Conservation (phyloP, 2,329 filamentous ascomycete genomes). For the Bipolaris bicolor region DNA sequence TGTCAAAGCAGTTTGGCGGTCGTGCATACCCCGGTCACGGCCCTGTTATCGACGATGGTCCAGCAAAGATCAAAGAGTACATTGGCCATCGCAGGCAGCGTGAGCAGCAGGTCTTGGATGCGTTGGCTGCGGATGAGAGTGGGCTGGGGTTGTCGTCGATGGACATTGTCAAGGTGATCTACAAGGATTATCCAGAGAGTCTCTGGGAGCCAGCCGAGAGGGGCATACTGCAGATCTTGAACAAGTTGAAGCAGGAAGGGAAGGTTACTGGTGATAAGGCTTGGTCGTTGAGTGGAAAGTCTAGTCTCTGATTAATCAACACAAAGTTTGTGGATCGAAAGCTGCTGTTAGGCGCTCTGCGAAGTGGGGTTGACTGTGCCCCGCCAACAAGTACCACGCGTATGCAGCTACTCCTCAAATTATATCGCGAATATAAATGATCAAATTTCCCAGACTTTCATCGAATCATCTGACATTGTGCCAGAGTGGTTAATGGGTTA, state of each 20-base stretch:
- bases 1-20: conserved; percentile 69
- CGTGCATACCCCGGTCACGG: conserved; percentile 90
- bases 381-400: neutral
- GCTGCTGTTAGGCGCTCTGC: neutral
- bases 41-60: conserved; percentile 74
- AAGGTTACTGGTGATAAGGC: conserved; percentile 58
- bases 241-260: conserved; percentile 78
- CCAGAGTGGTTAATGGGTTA: conserved; percentile 54
- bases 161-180: conserved; percentile 88
- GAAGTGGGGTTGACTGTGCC: conserved; percentile 2
- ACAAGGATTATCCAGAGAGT: conserved; percentile 75
- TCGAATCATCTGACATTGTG: conserved; percentile 35
- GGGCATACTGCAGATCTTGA: conserved; percentile 78
- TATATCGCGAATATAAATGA: neutral
- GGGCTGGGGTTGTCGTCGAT: conserved; percentile 68
- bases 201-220: conserved; percentile 77
- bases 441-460: neutral
- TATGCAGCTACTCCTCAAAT: no score
- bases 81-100: conserved; percentile 79
- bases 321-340: neutral
- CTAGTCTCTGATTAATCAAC: conserved; percentile 34
- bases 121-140: conserved; percentile 37
- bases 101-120: conserved; percentile 60
- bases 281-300: conserved; percentile 45
- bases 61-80: conserved; percentile 77